Evolutionary conservation across 2,329 filamentous ascomycete species (phyloP).

Genomic region (Tolypocladium paradoxum): DNA sequence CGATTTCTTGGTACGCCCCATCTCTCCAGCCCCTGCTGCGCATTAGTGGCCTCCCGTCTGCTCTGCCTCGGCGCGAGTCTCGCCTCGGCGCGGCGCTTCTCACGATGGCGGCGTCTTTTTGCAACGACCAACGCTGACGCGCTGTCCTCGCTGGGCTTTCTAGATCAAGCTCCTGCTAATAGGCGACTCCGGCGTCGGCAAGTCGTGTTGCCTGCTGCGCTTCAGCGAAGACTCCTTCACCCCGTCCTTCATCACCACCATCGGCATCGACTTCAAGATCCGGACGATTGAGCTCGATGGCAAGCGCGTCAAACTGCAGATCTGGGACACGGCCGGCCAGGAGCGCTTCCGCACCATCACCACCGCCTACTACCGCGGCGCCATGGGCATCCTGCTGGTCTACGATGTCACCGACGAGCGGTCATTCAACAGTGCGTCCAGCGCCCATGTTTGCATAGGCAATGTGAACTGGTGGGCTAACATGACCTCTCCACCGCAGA

Average conservation of each 20-base stretch:
- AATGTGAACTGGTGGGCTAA: not conserved
- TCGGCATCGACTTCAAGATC: slow-evolving; percentile 99
- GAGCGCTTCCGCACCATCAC: slow-evolving; percentile 98
- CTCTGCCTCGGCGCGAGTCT: not conserved
- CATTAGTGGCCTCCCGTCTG: not conserved
- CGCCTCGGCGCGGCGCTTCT: not conserved
- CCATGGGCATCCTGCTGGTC: slow-evolving; percentile 94
- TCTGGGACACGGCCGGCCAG: slow-evolving; percentile 98
- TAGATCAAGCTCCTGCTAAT: slow-evolving; percentile 96
- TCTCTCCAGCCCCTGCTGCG: slow-evolving; percentile 9
- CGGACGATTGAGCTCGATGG: slow-evolving; percentile 97
- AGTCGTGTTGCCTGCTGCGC: slow-evolving; percentile 91
- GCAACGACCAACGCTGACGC: not conserved
- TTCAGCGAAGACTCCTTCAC: slow-evolving; percentile 98
- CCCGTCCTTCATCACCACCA: slow-evolving; percentile 95
- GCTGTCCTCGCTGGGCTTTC: slow-evolving; percentile 6
- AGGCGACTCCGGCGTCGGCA: slow-evolving; percentile 91
- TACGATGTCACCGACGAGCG: slow-evolving; percentile 97
- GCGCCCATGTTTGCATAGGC: not conserved
- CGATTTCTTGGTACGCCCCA: slow-evolving; percentile 77
- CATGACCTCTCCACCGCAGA: slow-evolving; percentile 41
- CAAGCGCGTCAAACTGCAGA: slow-evolving; percentile 97
- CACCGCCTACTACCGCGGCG: slow-evolving; percentile 94
- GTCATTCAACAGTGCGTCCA: slow-evolving; percentile 77
- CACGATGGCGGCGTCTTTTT: not conserved